Evolutionary conservation across 2,329 filamentous ascomycete genomes (phyloP).

Genomic region (Talaromyces sp.): DNA sequence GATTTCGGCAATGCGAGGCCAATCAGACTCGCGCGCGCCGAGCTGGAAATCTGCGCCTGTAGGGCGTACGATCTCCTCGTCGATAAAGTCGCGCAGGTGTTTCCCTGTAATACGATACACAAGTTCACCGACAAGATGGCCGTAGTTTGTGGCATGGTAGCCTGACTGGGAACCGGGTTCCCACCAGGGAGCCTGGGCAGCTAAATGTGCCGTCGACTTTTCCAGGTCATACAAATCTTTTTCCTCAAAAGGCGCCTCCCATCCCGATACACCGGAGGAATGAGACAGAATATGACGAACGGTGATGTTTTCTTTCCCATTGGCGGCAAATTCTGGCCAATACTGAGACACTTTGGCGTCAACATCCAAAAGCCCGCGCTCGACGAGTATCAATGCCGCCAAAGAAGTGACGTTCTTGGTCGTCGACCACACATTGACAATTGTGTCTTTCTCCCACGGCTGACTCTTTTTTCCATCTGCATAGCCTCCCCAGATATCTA

Average conservation of each 20-base stretch:
- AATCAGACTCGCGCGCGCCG: slow-evolving; percentile 38
- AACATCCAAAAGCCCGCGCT: slow-evolving; percentile 33
- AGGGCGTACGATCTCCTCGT: slow-evolving; percentile 38
- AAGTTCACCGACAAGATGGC: slow-evolving; percentile 41
- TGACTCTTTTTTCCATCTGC: slow-evolving; percentile 22
- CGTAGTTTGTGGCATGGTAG: slow-evolving; percentile 39
- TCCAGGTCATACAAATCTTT: slow-evolving; percentile 31
- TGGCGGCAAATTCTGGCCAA: slow-evolving; percentile 44
- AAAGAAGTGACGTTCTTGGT: slow-evolving; percentile 37
- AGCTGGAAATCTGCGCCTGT: slow-evolving; percentile 45
- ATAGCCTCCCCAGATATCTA: slow-evolving; percentile 44
- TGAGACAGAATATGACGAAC: slow-evolving; percentile 40
- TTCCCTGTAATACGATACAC: slow-evolving; percentile 38
- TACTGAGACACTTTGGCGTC: slow-evolving; percentile 36
- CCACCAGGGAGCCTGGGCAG: slow-evolving; percentile 41
- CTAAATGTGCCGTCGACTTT: slow-evolving; percentile 28
- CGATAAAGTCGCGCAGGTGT: slow-evolving; percentile 39
- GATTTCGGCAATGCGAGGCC: slow-evolving; percentile 34
- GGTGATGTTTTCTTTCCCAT: slow-evolving; percentile 36
- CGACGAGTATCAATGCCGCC: slow-evolving; percentile 34
- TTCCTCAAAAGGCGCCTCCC: slow-evolving; percentile 25
- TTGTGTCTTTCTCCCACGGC: slow-evolving; percentile 38
- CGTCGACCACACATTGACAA: slow-evolving; percentile 36
- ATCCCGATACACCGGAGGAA: slow-evolving; percentile 30
- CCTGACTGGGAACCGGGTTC: slow-evolving; percentile 38